Evolutionary conservation across 2,329 filamentous ascomycete genomes (phyloP).

Genomic region (Apiospora sp.): DNA sequence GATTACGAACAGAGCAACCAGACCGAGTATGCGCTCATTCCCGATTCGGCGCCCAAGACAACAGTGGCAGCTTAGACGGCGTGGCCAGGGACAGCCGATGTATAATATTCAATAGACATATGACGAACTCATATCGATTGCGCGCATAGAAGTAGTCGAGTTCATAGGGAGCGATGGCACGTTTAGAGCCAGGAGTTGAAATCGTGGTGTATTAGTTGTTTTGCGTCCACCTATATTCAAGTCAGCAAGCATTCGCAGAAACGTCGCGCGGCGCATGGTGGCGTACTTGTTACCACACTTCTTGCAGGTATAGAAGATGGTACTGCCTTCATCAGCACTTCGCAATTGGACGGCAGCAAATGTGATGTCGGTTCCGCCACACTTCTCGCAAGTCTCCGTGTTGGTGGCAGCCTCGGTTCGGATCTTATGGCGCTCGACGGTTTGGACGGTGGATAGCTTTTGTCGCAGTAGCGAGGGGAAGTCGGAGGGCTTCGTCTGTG

Average conservation of each 20-base stretch:
- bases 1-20: slow-evolving; percentile 93
- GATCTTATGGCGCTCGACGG: slow-evolving; percentile 78
- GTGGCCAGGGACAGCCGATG: slow-evolving; percentile 32
- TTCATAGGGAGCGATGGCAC: background rate
- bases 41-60: slow-evolving; percentile 59
- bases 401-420: slow-evolving; percentile 73
- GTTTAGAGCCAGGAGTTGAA: background rate
- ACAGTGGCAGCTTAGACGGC: slow-evolving; percentile 44
- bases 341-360: slow-evolving; percentile 87
- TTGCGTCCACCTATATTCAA: slow-evolving; percentile 48
- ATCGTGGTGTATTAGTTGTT: slow-evolving; percentile 54
- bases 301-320: slow-evolving; percentile 88
- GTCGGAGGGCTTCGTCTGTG: slow-evolving; percentile 84
- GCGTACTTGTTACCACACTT: slow-evolving; percentile 84
- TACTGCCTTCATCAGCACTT: slow-evolving; percentile 93
- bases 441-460: slow-evolving; percentile 87
- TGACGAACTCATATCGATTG: slow-evolving; percentile 1
- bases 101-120: slow-evolving; percentile 30
- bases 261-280: slow-evolving; percentile 3
- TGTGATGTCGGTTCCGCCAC: slow-evolving; percentile 81
- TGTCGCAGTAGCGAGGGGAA: slow-evolving; percentile 91
- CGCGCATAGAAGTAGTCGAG: background rate
- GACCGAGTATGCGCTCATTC: slow-evolving; percentile 90
- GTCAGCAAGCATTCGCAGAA: slow-evolving; percentile 18
- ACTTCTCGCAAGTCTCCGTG: slow-evolving; percentile 78